phyloP scores from a whole-genome alignment of 1,284 basidiomycete species.

The Cryptococcus sp. region DNA sequence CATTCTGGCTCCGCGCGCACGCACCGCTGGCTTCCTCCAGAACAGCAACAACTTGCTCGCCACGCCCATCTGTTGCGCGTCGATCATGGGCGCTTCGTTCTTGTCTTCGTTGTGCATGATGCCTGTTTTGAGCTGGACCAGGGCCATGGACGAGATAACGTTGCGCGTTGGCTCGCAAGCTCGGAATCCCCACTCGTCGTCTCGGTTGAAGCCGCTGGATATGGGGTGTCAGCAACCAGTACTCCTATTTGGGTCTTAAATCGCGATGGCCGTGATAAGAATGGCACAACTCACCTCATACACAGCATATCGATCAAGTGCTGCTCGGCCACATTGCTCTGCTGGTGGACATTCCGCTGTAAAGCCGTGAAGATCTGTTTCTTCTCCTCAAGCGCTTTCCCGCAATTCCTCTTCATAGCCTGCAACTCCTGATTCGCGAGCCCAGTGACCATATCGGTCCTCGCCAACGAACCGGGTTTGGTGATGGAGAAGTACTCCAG shows the following conservation, averaged over 20 bases:
- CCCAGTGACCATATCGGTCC: constrained; percentile 69
- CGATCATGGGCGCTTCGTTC: constrained; percentile 57
- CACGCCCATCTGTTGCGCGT: constrained; percentile 91
- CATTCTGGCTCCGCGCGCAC: constrained; percentile 45
- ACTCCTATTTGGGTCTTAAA: not conserved
- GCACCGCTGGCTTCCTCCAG: constrained; percentile 97
- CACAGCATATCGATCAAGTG: constrained; percentile 99
- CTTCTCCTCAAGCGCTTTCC: constrained; percentile 83
- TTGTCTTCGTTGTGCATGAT: constrained; percentile 67
- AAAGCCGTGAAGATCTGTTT: constrained; percentile 94
- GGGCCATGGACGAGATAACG: constrained; percentile 96
- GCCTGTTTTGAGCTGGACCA: constrained; percentile 96
- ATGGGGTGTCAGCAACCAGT: not conserved
- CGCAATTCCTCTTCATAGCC: constrained; percentile 78
- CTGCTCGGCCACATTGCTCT: constrained; percentile 98
- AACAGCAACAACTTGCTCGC: constrained; percentile 97
- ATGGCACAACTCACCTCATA: constrained; percentile 78
- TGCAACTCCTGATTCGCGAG: constrained; percentile 73
- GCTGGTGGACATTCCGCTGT: constrained; percentile 98
- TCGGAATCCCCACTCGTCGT: constrained; percentile 96
- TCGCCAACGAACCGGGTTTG: constrained; percentile 52
- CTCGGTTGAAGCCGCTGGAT: constrained; percentile 88
- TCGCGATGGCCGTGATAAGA: not conserved
- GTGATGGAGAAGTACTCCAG: constrained; percentile 94
- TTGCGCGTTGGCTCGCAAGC: constrained; percentile 93